Percentiles rank a stretch among this genome's conserved stretches.
phyloP scores from a whole-genome alignment of 2,329 filamentous ascomycete genomes.

The Monosporascus cannonballus region DNA sequence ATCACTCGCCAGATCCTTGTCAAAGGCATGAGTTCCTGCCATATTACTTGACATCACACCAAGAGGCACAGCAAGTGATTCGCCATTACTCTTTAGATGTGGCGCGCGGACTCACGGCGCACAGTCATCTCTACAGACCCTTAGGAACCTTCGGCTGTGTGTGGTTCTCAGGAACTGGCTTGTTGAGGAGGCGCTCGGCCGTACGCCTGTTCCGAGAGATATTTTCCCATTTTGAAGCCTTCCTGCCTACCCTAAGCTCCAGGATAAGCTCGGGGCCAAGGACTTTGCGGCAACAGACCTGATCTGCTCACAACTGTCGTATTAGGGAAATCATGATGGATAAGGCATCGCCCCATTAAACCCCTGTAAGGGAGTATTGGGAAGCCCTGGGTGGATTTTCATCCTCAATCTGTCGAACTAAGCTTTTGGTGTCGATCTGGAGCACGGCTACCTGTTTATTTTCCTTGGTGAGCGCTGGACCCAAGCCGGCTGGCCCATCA shows the following conservation, averaged over 20 bases:
- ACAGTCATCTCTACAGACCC: background rate
- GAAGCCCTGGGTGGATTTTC: background rate
- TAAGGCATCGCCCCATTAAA: background rate
- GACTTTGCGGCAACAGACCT: background rate
- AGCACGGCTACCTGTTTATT: background rate
- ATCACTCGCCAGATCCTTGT: background rate
- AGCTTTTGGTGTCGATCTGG: background rate
- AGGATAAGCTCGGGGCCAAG: background rate
- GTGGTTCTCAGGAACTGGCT: too few species aligned
- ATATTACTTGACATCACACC: background rate
- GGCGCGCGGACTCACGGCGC: background rate
- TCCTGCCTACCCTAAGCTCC: background rate
- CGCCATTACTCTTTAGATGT: background rate
- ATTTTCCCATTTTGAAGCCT: too few species aligned
- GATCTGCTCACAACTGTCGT: background rate
- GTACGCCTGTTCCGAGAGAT: background rate
- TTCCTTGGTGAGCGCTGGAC: background rate
- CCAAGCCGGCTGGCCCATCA: background rate
- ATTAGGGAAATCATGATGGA: background rate
- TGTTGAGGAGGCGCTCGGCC: background rate
- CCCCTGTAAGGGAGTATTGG: background rate
- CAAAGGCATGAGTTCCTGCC: background rate
- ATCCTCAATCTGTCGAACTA: background rate
- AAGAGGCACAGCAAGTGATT: background rate
- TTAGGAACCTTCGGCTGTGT: too few species aligned